Conservation (phyloP, 495 filamentous ascomycete genomes). For the Mytilinidion resinicola region DNA sequence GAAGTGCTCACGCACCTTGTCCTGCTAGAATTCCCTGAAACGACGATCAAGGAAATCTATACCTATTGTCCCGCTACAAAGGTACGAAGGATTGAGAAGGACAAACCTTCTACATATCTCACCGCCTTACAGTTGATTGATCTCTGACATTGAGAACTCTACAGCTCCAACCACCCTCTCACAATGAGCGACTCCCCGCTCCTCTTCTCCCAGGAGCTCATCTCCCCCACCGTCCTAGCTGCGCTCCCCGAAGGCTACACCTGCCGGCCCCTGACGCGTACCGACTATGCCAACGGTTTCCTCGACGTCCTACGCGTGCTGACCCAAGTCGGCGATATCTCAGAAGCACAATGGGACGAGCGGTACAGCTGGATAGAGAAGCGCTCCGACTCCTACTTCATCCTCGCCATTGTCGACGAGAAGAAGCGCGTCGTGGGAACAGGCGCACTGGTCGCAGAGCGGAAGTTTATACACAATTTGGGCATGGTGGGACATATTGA, state of each 20-base stretch:
- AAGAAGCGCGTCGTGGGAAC: constrained; percentile 70
- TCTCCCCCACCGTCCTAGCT: constrained; percentile 66
- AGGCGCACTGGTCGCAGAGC: constrained; percentile 77
- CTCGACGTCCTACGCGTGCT: constrained; percentile 86
- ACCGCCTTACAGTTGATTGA: no score
- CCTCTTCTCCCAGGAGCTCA: constrained; percentile 70
- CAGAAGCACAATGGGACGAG: constrained; percentile 61
- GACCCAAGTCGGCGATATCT: constrained; percentile 87
- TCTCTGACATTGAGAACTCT: no score
- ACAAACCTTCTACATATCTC: no score
- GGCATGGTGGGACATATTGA: constrained; percentile 92
- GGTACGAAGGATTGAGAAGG: no score
- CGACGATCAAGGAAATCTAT: no score
- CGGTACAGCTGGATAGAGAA: constrained; percentile 79
- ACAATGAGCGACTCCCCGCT: constrained; percentile 27
- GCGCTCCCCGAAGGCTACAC: constrained; percentile 73
- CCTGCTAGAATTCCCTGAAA: no score
- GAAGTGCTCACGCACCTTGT: no score
- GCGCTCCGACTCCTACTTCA: constrained; percentile 75
- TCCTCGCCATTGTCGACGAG: constrained; percentile 75
- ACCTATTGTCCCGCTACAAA: no score
- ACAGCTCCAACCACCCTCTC: no score
- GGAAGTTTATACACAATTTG: constrained; percentile 73
- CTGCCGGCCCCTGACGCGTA: constrained; percentile 69
- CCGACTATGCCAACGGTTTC: constrained; percentile 73